Conservation (phyloP, 2,329 filamentous ascomycete genomes). For the Fusarium lateritium region DNA sequence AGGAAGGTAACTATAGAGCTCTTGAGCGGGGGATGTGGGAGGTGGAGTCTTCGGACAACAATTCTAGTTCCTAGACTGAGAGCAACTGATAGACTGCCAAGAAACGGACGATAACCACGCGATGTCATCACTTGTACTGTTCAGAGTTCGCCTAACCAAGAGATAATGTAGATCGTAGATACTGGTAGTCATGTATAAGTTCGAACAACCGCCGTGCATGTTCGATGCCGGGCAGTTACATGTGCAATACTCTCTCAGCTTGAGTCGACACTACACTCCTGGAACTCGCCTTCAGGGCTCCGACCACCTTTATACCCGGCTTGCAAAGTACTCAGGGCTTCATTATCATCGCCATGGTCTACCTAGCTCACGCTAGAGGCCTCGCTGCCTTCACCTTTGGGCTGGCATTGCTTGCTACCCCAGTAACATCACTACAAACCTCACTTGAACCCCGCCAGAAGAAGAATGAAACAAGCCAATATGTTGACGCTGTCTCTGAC, state of each 20-base stretch:
- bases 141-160: not conserved
- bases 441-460: slow-evolving; percentile 21
- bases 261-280: not conserved
- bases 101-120: not conserved
- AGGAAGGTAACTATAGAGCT: slow-evolving; percentile 20
- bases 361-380: slow-evolving; percentile 1
- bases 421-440: not conserved
- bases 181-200: slow-evolving; percentile 4
- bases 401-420: slow-evolving; percentile 5
- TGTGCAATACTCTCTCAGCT: not conserved
- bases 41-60: slow-evolving; percentile 28
- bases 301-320: accelerated
- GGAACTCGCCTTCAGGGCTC: too few species aligned
- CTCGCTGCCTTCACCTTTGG: slow-evolving; percentile 21
- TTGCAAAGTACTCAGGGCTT: too few species aligned
- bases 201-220: not conserved
- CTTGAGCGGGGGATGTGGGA: slow-evolving; percentile 9
- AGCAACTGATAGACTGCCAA: not conserved
- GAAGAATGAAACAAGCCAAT: slow-evolving; percentile 31
- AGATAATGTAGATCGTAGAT: not conserved
- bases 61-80: slow-evolving; percentile 30
- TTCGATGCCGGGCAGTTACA: not conserved
- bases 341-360: slow-evolving; percentile 19
- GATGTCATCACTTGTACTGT: not conserved
- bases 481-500: slow-evolving; percentile 27